Conservation (phyloP, 805 yeast species). For the Lachancea sp. region DNA sequence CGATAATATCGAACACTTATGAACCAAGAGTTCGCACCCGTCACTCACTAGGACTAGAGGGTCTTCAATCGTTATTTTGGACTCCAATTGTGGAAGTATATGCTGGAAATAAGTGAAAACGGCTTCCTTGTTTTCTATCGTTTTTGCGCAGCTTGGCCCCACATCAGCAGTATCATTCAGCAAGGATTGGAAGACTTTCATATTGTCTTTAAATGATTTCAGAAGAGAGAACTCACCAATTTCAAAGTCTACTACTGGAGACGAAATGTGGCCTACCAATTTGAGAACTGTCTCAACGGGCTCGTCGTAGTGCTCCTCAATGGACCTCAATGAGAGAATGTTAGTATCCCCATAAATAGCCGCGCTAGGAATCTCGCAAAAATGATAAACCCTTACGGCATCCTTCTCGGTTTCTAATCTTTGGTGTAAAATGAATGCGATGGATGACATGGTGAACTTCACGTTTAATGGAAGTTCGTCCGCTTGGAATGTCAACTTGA, state of each 20-base stretch:
- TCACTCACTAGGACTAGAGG: conserved; percentile 33
- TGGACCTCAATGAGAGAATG: conserved; percentile 32
- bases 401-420: conserved; percentile 10
- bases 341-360: conserved; percentile 37
- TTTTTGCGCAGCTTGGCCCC: conserved; percentile 6
- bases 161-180: conserved; percentile 11
- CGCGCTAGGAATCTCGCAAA: conserved; percentile 35
- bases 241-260: conserved; percentile 41
- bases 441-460: conserved; percentile 35
- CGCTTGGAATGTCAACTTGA: conserved; percentile 36
- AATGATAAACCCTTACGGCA: conserved; percentile 13
- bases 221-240: conserved; percentile 35
- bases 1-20: conserved; percentile 27
- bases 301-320: conserved; percentile 18
- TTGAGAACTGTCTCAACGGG: conserved; percentile 31
- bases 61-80: conserved; percentile 37
- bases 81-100: conserved; percentile 32
- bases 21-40: conserved; percentile 25
- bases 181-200: conserved; percentile 23
- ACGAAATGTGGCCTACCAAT: conserved; percentile 37
- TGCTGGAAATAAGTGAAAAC: conserved; percentile 17
- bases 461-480: conserved; percentile 40
- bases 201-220: conserved; percentile 27
- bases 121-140: conserved; percentile 7
- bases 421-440: conserved; percentile 28